Percentiles rank a stretch among this genome's conserved stretches.
Conservation (phyloP, 805 yeast genomes). For the Tetrapisispora fleetii region DNA sequence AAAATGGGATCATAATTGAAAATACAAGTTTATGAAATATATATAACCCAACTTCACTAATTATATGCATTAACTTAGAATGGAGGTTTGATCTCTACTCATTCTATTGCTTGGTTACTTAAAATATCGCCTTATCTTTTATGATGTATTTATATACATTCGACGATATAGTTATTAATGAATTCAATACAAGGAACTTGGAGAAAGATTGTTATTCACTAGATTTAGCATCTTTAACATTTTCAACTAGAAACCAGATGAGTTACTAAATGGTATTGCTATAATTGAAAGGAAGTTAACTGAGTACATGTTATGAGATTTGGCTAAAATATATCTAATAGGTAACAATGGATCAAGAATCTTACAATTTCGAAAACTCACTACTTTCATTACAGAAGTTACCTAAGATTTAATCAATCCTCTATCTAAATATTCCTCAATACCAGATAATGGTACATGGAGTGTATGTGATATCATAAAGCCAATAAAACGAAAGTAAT, state of each 20-base stretch:
- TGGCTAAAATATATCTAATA: constrained; percentile 60
- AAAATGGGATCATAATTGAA: no score
- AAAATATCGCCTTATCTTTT: no score
- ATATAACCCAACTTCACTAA: no score
- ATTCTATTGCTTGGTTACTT: no score
- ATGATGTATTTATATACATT: no score
- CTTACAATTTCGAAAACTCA: neutral
- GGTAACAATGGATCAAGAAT: neutral
- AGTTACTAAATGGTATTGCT: constrained; percentile 86
- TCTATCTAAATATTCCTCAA: neutral
- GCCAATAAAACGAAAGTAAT: neutral
- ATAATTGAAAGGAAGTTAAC: constrained; percentile 71
- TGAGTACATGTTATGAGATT: constrained; percentile 79
- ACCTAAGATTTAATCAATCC: constrained; percentile 1
- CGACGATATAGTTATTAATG: no score
- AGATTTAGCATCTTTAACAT: constrained; percentile 81
- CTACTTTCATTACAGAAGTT: constrained; percentile 5
- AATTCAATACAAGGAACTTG: constrained; percentile 96
- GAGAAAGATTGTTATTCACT: constrained; percentile 93
- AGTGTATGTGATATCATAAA: constrained; percentile 70
- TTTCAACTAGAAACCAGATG: constrained; percentile 84
- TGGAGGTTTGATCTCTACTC: no score
- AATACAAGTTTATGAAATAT: neutral
- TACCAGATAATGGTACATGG: constrained; percentile 42
- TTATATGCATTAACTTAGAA: no score